Evolutionary conservation across 2,329 filamentous ascomycete species (phyloP).

Genomic region (Diaporthe eres): DNA sequence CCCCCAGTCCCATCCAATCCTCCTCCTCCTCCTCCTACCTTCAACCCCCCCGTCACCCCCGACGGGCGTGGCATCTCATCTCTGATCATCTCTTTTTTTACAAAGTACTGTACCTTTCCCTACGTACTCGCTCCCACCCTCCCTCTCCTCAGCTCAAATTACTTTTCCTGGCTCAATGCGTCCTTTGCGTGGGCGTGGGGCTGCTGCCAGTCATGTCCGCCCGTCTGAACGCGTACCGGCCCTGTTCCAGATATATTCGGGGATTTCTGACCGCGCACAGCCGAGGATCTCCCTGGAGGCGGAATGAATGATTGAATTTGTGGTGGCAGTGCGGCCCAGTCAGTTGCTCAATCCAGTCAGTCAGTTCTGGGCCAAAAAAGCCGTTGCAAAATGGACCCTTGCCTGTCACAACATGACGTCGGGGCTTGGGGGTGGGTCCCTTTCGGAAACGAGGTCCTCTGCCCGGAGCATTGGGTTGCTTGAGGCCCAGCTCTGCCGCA

Average conservation of each 20-base stretch:
- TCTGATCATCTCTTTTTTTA: background rate
- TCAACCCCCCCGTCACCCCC: background rate
- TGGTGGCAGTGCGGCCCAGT: constrained; percentile 31
- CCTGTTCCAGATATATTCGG: constrained; percentile 23
- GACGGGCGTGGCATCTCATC: background rate
- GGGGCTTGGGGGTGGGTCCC: constrained; percentile 24
- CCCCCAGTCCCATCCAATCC: background rate
- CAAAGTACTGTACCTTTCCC: background rate
- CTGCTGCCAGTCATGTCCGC: constrained; percentile 30
- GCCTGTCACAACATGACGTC: constrained; percentile 32
- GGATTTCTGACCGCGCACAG: constrained; percentile 5
- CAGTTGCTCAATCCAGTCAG: background rate
- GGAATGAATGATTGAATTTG: constrained; percentile 4
- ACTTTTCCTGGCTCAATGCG: background rate
- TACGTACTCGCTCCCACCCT: background rate
- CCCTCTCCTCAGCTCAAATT: background rate
- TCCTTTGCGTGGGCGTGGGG: background rate
- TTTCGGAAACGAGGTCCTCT: constrained; percentile 21
- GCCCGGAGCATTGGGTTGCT: constrained; percentile 26
- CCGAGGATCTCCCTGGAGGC: constrained; percentile 17
- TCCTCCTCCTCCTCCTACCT: background rate
- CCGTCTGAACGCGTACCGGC: constrained; percentile 3
- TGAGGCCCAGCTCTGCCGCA: constrained; percentile 16
- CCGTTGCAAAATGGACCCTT: constrained; percentile 18
- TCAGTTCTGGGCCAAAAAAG: background rate